A percentile compares a stretch with the other conserved stretches of the same genome.
Conservation (phyloP, 1,284 basidiomycete genomes). For the Meripilus lineatus region DNA sequence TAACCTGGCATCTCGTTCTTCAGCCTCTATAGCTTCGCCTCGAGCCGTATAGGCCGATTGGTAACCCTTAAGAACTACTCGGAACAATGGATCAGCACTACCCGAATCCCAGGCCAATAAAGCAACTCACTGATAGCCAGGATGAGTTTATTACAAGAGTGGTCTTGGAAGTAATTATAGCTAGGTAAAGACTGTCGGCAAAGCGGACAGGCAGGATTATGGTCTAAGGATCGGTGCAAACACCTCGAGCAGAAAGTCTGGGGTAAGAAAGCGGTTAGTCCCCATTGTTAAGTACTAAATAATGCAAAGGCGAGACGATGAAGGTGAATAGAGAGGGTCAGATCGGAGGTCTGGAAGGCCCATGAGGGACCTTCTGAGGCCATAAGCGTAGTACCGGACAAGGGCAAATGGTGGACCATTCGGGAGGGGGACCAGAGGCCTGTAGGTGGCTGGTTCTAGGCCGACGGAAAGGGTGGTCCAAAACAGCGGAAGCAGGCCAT, state of each 20-base stretch:
- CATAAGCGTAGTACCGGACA: background rate
- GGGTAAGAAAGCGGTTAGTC: background rate
- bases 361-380: background rate
- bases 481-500: too few species aligned
- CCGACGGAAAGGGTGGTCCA: too few species aligned
- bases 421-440: background rate
- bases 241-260: slow-evolving; percentile 91
- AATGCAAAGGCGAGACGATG: too few species aligned
- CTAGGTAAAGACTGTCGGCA: slow-evolving; percentile 77
- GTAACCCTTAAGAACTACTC: slow-evolving; percentile 59
- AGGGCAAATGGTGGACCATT: background rate
- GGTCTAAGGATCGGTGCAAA: slow-evolving; percentile 85
- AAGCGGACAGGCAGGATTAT: slow-evolving; percentile 77
- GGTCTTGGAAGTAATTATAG: slow-evolving; percentile 79
- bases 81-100: slow-evolving; percentile 9
- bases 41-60: slow-evolving; percentile 53
- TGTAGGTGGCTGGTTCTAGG: too few species aligned
- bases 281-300: too few species aligned
- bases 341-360: background rate
- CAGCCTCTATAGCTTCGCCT: slow-evolving; percentile 57
- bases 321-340: too few species aligned
- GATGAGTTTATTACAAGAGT: slow-evolving; percentile 64
- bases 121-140: slow-evolving; percentile 58
- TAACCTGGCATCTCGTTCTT: slow-evolving; percentile 73
- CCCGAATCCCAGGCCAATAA: background rate